These are phyloP conservation scores for Pichia sp. DNA, from an alignment of 1,139 yeast species.

Conservation along the genomic window DNA sequence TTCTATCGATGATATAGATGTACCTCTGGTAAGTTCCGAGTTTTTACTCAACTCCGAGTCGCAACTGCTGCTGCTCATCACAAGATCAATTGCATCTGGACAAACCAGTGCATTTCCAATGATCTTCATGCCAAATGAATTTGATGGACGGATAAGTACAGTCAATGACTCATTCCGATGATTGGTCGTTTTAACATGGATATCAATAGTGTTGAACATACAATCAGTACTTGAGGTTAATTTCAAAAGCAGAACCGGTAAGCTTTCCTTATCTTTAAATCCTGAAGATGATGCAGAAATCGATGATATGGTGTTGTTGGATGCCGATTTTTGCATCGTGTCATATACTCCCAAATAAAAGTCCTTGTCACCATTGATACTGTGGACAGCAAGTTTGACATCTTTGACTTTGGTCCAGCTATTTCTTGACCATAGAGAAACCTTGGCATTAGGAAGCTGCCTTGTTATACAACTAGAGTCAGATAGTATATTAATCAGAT, in stretches of 20 bases:
- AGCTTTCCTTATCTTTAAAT: not conserved
- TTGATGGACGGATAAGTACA: constrained; percentile 18
- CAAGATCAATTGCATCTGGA: constrained; percentile 6
- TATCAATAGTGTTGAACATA: constrained; percentile 24
- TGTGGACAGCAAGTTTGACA: constrained; percentile 2
- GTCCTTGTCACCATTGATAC: not conserved
- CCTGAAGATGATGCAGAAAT: not conserved
- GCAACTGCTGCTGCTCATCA: constrained; percentile 10
- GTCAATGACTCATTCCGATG: constrained; percentile 22
- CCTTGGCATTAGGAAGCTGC: constrained; percentile 22
- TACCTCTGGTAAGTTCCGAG: constrained; percentile 2
- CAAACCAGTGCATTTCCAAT: constrained; percentile 16
- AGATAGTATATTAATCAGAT: not conserved
- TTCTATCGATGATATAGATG: not conserved
- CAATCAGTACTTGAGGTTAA: constrained; percentile 15
- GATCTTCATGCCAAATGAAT: constrained; percentile 4
- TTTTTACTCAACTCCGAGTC: constrained; percentile 11
- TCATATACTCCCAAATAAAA: constrained; percentile 14
- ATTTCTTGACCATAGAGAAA: constrained; percentile 25
- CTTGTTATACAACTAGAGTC: constrained; percentile 13
- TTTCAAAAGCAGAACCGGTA: constrained; percentile 13
- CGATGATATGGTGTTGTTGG: not conserved
- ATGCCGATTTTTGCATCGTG: not conserved
- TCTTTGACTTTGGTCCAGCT: constrained; percentile 25
- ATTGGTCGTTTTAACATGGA: constrained; percentile 26